Percentiles rank a stretch among this genome's conserved stretches.
phyloP scores from a whole-genome alignment of 129 eudicot species.

The Oenanthe sinensis region DNA sequence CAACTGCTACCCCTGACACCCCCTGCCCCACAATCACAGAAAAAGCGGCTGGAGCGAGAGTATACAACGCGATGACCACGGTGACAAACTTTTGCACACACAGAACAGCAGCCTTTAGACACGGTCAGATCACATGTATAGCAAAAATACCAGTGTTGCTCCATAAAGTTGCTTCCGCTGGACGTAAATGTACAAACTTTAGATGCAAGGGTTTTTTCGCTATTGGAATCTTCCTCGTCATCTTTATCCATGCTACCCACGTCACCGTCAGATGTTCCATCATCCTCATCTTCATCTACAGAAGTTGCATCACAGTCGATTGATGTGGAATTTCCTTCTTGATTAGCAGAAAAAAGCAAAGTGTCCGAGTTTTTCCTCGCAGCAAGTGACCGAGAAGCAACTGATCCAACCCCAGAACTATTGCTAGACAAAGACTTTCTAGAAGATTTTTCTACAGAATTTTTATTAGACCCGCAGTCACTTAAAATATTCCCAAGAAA shows the following conservation, averaged over 20 bases:
- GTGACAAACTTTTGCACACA: constrained; percentile 97
- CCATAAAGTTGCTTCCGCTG: constrained; percentile 99
- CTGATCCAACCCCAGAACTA: constrained; percentile 43
- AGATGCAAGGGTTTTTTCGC: constrained; percentile 83
- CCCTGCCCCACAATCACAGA: constrained; percentile 99
- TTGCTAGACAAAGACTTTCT: constrained; percentile 46
- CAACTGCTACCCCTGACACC: constrained; percentile 98
- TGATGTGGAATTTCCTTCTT: constrained; percentile 55
- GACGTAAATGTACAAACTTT: constrained; percentile 98
- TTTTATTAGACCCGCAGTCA: constrained; percentile 56
- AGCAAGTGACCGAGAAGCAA: constrained; percentile 51
- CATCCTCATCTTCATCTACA: constrained; percentile 96
- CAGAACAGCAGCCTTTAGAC: constrained; percentile 98
- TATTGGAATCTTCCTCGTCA: constrained; percentile 80
- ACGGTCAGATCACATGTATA: constrained; percentile 96
- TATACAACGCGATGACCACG: constrained; percentile 99
- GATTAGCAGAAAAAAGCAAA: constrained; percentile 63
- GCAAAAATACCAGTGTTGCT: constrained; percentile 99
- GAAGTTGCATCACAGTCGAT: constrained; percentile 97
- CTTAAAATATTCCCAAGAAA: constrained; percentile 52
- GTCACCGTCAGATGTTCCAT: constrained; percentile 98
- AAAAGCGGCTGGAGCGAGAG: constrained; percentile 94
- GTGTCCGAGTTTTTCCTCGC: constrained; percentile 60
- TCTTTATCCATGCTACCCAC: constrained; percentile 80
- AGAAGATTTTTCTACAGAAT: constrained; percentile 28